Evolutionary conservation across 352 stramenopile species (phyloP), one percentile per base, ranked within the genome.

Genomic region (Pythium rhizo-oryzae): DNA sequence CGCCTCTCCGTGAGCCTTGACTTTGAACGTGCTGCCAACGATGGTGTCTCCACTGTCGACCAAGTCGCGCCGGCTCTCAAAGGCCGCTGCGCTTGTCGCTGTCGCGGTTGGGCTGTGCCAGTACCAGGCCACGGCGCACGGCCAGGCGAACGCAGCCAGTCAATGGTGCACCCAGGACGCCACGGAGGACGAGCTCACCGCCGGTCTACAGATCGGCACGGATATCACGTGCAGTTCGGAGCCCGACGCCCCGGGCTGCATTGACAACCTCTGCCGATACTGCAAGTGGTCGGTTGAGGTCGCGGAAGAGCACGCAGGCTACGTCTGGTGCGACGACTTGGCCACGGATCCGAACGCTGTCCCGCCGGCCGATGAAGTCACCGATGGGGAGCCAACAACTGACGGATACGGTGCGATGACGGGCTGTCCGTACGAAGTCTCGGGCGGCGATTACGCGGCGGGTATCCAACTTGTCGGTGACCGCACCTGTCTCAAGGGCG

Each of bases 381-480:
- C n/a, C n/a, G n/a, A n/a, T n/a, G n/a, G n/a, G n/a, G n/a, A n/a
- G 12, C 56, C 41, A 11, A n/a, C 39, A 39, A n/a, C 37, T 24
- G 56, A 43, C 7, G 7, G 19, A 11, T n/a, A n/a, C n/a, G n/a
- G n/a, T n/a, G n/a, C n/a, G n/a, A n/a, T 16, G 4, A 35, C 21
- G 4, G 54, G 28, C 54, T 65, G 59, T 52, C 30, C 44, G 18
- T 13, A 56, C 59, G 1, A 12, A 71, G 71, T 18, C 60, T 65
- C 72, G 11, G 62, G 50, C 18, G 73, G 76, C 9, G 72, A 66
- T 24, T 51, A n/a, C 16, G 28, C 25, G 8, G 59, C 41, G 6
- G 59, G 53, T 13, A 64, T 71, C 28, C 56, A 60, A 23, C 35
- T 59, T 23, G 59, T 80, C 11, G 77, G 64, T 6, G 76, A 85